These are phyloP conservation scores for Aspergillus texensis DNA, from an alignment of 2,329 filamentous ascomycete species.

Conservation along the genomic window DNA sequence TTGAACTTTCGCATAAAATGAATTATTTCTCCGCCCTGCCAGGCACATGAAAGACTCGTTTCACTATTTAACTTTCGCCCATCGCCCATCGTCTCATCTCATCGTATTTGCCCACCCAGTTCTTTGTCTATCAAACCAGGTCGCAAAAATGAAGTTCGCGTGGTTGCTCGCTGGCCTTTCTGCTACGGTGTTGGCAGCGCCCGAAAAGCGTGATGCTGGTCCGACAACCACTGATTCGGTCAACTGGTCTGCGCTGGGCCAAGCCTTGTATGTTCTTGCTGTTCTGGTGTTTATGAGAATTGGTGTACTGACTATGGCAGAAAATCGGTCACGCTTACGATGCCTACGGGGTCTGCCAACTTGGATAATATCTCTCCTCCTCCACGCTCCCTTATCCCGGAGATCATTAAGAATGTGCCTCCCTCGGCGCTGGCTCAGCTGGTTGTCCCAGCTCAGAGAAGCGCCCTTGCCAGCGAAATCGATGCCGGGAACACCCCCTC, in stretches of 20 bases:
- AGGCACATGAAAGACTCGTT: background rate
- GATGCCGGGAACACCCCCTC: slow-evolving; percentile 34
- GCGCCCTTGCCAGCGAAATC: slow-evolving; percentile 33
- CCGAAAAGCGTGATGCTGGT: slow-evolving; percentile 14
- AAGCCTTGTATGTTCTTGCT: slow-evolving; percentile 22
- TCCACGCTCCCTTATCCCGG: slow-evolving; percentile 30
- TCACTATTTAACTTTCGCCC: background rate
- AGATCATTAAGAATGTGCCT: slow-evolving; percentile 36
- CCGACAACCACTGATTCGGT: slow-evolving; percentile 10
- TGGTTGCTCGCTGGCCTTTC: slow-evolving; percentile 17
- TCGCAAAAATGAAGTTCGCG: slow-evolving; percentile 22
- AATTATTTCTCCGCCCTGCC: background rate
- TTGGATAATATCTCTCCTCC: slow-evolving; percentile 37
- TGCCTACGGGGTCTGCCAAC: slow-evolving; percentile 29
- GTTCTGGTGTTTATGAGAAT: background rate
- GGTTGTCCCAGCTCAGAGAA: slow-evolving; percentile 31
- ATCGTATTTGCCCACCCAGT: background rate
- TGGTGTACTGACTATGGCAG: slow-evolving; percentile 12
- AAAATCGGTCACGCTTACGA: slow-evolving; percentile 13
- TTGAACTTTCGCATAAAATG: background rate
- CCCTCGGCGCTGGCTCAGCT: slow-evolving; percentile 33
- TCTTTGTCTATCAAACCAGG: background rate
- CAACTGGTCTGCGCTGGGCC: slow-evolving; percentile 24
- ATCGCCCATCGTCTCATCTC: background rate
- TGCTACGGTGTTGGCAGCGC: slow-evolving; percentile 19